A percentile compares a stretch with the other conserved stretches of the same genome.
Evolutionary conservation across 805 yeast species (phyloP).

Genomic region (Monosporozyma aquatica): DNA sequence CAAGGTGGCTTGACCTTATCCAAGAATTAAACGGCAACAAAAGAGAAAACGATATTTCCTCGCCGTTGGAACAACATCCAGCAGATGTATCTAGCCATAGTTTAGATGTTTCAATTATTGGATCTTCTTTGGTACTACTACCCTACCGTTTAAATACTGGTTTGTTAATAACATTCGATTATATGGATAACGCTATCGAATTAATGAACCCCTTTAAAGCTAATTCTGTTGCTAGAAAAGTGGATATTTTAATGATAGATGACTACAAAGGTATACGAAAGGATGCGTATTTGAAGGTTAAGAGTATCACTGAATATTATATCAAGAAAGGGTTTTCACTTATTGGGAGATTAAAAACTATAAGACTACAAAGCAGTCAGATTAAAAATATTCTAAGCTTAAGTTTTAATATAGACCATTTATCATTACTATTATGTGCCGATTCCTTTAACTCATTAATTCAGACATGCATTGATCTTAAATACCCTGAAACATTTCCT

Average conservation of each 20-base stretch:
- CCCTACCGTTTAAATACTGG: conserved; percentile 57
- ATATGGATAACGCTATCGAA: conserved; percentile 34
- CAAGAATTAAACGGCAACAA: conserved; percentile 1
- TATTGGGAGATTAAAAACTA: conserved; percentile 16
- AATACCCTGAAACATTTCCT: conserved; percentile 52
- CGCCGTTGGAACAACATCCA: not conserved
- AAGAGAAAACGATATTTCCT: too few relatives aligned
- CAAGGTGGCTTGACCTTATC: conserved; percentile 42
- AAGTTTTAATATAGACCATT: conserved; percentile 37
- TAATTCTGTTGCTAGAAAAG: conserved; percentile 41
- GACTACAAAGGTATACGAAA: conserved; percentile 31
- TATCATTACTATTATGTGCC: conserved; percentile 58
- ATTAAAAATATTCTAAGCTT: conserved; percentile 23
- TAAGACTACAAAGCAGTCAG: not conserved
- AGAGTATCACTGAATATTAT: conserved; percentile 11
- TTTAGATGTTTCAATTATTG: conserved; percentile 29
- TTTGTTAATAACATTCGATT: conserved; percentile 46
- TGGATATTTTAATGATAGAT: conserved; percentile 54
- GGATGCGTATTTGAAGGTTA: not conserved
- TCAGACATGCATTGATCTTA: conserved; percentile 62
- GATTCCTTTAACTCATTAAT: conserved; percentile 71
- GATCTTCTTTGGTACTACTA: conserved; percentile 50
- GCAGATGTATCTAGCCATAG: not conserved
- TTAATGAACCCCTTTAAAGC: conserved; percentile 17
- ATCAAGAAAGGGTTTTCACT: conserved; percentile 23